phyloP scores from a whole-genome alignment of 192 early-diverging fungal species.

The Linnemannia elongata region DNA sequence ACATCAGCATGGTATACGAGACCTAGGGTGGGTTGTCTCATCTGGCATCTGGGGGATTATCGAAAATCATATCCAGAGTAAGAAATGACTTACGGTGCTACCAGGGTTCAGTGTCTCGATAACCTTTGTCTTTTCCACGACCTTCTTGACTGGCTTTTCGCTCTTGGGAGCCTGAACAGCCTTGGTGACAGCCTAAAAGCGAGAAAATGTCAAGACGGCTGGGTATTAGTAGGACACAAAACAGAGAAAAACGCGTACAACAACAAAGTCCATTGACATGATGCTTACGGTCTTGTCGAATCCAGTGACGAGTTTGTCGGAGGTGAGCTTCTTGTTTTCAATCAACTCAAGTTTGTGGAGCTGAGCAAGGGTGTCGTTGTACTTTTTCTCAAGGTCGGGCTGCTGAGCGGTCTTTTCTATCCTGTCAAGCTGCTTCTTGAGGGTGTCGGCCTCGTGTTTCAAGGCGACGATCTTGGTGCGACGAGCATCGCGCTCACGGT shows the following conservation, averaged over 20 bases:
- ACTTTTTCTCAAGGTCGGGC: conserved; percentile 44
- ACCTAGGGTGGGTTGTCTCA: background rate
- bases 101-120: conserved; percentile 77
- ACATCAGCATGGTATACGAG: background rate
- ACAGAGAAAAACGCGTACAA: background rate
- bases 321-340: conserved; percentile 76
- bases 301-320: conserved; percentile 75
- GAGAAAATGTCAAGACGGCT: background rate
- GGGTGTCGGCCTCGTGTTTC: conserved; percentile 51
- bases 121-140: conserved; percentile 68
- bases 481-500: conserved; percentile 85
- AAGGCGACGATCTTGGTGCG: conserved; percentile 70
- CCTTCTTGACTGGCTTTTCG: conserved; percentile 58
- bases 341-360: conserved; percentile 70
- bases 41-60: background rate
- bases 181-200: conserved; percentile 63
- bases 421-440: conserved; percentile 61
- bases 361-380: conserved; percentile 58
- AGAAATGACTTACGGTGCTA: conserved; percentile 42
- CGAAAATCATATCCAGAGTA: background rate
- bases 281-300: conserved; percentile 73
- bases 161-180: conserved; percentile 37
- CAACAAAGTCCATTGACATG: background rate
- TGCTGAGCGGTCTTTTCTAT: conserved; percentile 50
- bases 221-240: background rate